Evolutionary conservation across 2,329 filamentous ascomycete genomes (phyloP), one percentile per base, ranked within the genome.

Genomic region (Tolypocladium tundrense): DNA sequence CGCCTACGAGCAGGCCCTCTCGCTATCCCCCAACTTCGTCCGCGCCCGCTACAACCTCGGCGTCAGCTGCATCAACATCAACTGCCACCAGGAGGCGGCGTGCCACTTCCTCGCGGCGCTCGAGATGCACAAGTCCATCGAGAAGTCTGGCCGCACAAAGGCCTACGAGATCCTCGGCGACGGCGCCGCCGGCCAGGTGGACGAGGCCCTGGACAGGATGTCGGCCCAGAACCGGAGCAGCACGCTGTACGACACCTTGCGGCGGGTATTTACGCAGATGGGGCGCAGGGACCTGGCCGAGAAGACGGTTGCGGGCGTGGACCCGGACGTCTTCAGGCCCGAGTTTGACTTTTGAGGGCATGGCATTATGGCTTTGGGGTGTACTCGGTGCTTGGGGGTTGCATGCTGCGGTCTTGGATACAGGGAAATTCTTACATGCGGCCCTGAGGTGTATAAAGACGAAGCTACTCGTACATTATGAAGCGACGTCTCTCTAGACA

Each of bases 201-300:
- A 97, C 66, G 85, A 83, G 58, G 85, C 90, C 64, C 79, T 97
- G 24, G 90, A 96, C 68, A 82, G 88, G 60, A 91, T 96, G 86
- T 88, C 95, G 57, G 88, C 88, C 55, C 93, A 97, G 78, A 99
- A 99, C 74, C 87, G 95, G 70, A 96, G 91, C 77, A 97, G 92
- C 54, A 99, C 97, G 67, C 77, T 99, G 59, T 96, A 96, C 72
- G 95, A 99, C 72, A 99, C 95, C 14, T 77, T 99, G 61, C 79
- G 93, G 61, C 80, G 95, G 60, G 94, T 97, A n/a, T 97, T 99
- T 73, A 92, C 87, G 11, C 91, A 96, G 76, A 97, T 99, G 94
- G 88, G 88, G 2, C 78, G 94, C 59, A 79, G 91, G 58, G 94
- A 99, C 73, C 71, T 99, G 68, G 88, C 88, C 3, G 92, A 97